phyloP scores from a whole-genome alignment of 2,329 filamentous ascomycete genomes.

The Diaporthe longicolla region DNA sequence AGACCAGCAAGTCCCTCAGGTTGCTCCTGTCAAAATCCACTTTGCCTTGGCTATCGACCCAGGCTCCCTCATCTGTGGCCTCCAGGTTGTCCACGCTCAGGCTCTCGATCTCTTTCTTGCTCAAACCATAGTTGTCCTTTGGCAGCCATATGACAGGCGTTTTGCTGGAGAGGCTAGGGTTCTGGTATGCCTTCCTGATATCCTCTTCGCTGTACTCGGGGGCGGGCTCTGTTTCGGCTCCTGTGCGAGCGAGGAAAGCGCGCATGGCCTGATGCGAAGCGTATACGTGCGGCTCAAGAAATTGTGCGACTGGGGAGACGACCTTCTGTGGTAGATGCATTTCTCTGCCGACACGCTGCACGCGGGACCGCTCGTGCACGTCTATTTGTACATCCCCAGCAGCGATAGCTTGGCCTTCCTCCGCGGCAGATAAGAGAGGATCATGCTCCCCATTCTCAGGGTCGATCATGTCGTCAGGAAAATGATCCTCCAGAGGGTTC shows the following conservation, averaged over 20 bases:
- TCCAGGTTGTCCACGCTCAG: conserved; percentile 28
- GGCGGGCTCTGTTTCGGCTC: conserved; percentile 38
- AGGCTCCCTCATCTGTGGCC: conserved; percentile 39
- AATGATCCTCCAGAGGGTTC: conserved; percentile 42
- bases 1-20: conserved; percentile 31
- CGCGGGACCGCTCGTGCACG: conserved; percentile 26
- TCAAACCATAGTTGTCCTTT: conserved; percentile 38
- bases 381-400: conserved; percentile 26
- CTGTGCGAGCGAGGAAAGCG: conserved; percentile 36
- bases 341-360: conserved; percentile 38
- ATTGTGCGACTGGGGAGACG: conserved; percentile 36
- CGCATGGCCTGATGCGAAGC: conserved; percentile 42
- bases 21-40: conserved; percentile 39
- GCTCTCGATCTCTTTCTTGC: conserved; percentile 38
- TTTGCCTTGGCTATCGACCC: conserved; percentile 37
- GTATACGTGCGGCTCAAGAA: conserved; percentile 40
- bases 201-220: conserved; percentile 39
- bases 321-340: conserved; percentile 35
- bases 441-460: conserved; percentile 33
- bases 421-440: conserved; percentile 37
- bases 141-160: conserved; percentile 40
- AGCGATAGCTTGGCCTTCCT: conserved; percentile 36
- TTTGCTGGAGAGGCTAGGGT: conserved; percentile 40
- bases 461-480: conserved; percentile 30
- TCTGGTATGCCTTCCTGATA: conserved; percentile 37